Conservation (phyloP, 2,329 filamentous ascomycete species). For the Laburnicola sp. region DNA sequence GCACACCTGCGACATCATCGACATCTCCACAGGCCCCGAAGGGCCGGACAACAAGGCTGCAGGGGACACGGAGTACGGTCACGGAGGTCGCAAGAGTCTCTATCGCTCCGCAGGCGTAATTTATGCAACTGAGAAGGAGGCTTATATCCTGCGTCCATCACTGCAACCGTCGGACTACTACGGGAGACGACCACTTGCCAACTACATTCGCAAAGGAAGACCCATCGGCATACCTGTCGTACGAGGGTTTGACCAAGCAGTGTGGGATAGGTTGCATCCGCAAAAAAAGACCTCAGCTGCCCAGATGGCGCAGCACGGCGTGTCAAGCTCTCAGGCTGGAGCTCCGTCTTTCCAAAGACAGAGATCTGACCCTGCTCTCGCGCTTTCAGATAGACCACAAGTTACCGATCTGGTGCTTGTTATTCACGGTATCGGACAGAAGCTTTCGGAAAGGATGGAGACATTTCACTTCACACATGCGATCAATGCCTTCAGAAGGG, state of each 20-base stretch:
- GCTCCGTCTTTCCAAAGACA: constrained; percentile 45
- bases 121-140: constrained; percentile 75
- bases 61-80: constrained; percentile 47
- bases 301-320: constrained; percentile 50
- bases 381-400: constrained; percentile 64
- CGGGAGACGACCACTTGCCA: constrained; percentile 75
- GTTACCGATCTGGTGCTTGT: constrained; percentile 89
- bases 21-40: constrained; percentile 51
- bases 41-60: constrained; percentile 54
- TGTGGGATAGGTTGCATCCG: constrained; percentile 75
- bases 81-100: constrained; percentile 56
- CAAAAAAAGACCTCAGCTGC: constrained; percentile 47
- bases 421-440: constrained; percentile 95
- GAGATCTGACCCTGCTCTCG: constrained; percentile 62
- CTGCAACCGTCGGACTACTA: constrained; percentile 84
- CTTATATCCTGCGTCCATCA: constrained; percentile 84
- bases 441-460: constrained; percentile 90
- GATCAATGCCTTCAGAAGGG: constrained; percentile 84
- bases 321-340: constrained; percentile 50
- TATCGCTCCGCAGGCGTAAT: constrained; percentile 82
- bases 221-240: constrained; percentile 86
- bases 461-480: constrained; percentile 97
- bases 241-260: constrained; percentile 78
- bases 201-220: constrained; percentile 77
- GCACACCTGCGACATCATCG: constrained; percentile 52